Conservation (phyloP, 2,329 filamentous ascomycete genomes). For the Colletotrichum spinosum region DNA sequence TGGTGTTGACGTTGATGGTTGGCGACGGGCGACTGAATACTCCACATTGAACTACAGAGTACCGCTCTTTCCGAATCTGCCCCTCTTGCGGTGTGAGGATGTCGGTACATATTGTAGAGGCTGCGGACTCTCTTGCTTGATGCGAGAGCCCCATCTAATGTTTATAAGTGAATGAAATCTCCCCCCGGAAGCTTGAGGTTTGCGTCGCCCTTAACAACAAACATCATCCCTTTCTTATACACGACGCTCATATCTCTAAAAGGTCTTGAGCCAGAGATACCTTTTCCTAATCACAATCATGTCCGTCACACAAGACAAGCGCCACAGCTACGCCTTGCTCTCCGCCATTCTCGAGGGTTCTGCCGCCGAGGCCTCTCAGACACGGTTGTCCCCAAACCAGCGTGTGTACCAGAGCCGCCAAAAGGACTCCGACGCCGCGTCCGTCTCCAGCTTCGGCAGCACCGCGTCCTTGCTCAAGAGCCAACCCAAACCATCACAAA, state of each 20-base stretch:
- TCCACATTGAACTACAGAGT: background rate
- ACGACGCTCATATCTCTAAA: too few species aligned
- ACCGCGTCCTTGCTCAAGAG: conserved; percentile 25
- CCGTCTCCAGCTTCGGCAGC: conserved; percentile 38
- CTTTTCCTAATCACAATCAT: conserved; percentile 11
- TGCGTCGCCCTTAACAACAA: background rate
- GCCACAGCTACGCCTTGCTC: conserved; percentile 25
- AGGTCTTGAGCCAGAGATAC: background rate
- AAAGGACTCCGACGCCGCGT: conserved; percentile 29
- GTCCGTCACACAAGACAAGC: conserved; percentile 34
- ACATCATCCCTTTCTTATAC: background rate
- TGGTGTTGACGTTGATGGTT: conserved; percentile 7
- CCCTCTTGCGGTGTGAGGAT: too few species aligned
- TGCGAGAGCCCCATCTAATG: background rate
- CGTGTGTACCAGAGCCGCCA: background rate
- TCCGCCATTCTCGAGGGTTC: conserved; percentile 26
- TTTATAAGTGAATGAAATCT: conserved; percentile 27
- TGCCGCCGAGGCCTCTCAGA: conserved; percentile 15
- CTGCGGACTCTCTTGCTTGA: background rate
- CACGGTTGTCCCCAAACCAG: conserved; percentile 9
- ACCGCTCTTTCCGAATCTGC: too few species aligned
- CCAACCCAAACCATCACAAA: conserved; percentile 8
- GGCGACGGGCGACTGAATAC: background rate
- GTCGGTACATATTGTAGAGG: too few species aligned
- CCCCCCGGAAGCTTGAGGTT: conserved; percentile 4